A percentile compares a stretch with the other conserved stretches of the same genome.
Conservation (phyloP, 371 early-diverging fungal genomes). For the Funneliformis caledonium region DNA sequence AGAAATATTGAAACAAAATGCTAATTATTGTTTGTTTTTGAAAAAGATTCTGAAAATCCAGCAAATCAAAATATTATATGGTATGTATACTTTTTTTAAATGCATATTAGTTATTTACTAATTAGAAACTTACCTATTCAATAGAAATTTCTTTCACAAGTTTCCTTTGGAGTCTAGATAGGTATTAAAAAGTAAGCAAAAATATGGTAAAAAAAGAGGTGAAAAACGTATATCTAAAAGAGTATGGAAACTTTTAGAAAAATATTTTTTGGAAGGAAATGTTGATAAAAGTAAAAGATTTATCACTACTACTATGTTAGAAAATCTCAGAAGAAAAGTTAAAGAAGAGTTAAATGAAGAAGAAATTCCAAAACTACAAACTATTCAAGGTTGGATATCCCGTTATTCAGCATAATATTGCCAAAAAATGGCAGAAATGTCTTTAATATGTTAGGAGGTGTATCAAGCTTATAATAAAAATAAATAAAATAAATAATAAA, state of each 20-base stretch:
- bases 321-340: not conserved
- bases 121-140: no score
- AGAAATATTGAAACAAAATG: no score
- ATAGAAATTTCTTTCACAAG: no score
- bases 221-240: not conserved
- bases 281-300: not conserved
- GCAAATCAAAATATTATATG: no score
- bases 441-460: no score
- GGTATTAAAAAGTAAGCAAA: not conserved
- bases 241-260: not conserved
- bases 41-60: no score
- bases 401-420: not conserved
- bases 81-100: no score
- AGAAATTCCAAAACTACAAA: not conserved
- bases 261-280: not conserved
- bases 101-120: no score
- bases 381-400: conserved; percentile 3
- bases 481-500: no score
- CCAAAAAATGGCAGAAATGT: not conserved
- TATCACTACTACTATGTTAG: not conserved
- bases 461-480: no score
- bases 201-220: conserved; percentile 11
- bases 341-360: not conserved
- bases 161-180: not conserved
- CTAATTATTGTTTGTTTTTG: no score